Evolutionary conservation across 768 basidiomycete species (phyloP), one percentile per base, ranked within the genome.

Genomic region (Suillus variegatus): DNA sequence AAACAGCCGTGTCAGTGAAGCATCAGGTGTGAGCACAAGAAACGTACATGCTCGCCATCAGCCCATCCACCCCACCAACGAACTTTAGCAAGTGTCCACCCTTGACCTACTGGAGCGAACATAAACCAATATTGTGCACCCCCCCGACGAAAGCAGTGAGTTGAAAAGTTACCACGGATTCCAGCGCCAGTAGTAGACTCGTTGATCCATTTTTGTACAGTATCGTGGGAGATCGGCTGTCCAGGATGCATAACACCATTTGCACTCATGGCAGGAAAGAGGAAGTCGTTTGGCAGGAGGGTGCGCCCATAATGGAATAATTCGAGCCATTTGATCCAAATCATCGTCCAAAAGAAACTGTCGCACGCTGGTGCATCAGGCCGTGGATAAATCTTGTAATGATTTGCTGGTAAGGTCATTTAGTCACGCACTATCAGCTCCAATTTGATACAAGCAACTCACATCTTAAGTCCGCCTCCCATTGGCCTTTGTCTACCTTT

Each of bases 11-110:
- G n/a, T 20, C 49, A 51, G 49, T 51, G 2, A 16, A 61, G n/a
- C n/a, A 28, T 54, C 36, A 36, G 58, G 7, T 22, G 25, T 36
- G 16, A 56, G 54, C 54, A 38, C 22, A 32, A 25, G 20, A 16
- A 20, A 43, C 44, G 68, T 75, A 80, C 77, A 62, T 77, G 73
- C 63, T 81, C 79, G 1, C 75, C 74, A n/a, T 66, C 67, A n/a
- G 77, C 79, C 78, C 81, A 80, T 32, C 79, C 78, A 18, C 80
- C 81, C 81, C 79, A 82, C 78, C 79, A 81, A 1, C 72, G 67
- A 4, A 81, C 72, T 2, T 51, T 66, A 7, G 61, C 67, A n/a
- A 82, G 67, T 0, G 76, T 73, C 81, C 81, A 82, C 2, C 73
- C 66, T 41, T 76, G 62, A 0, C 74, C 74, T 5, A 74, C 14